Percentiles rank a stretch among this genome's conserved stretches.
These are phyloP conservation scores for Blechomonas ayalai DNA, from an alignment of 208 protist genomes.

Conservation along the genomic window DNA sequence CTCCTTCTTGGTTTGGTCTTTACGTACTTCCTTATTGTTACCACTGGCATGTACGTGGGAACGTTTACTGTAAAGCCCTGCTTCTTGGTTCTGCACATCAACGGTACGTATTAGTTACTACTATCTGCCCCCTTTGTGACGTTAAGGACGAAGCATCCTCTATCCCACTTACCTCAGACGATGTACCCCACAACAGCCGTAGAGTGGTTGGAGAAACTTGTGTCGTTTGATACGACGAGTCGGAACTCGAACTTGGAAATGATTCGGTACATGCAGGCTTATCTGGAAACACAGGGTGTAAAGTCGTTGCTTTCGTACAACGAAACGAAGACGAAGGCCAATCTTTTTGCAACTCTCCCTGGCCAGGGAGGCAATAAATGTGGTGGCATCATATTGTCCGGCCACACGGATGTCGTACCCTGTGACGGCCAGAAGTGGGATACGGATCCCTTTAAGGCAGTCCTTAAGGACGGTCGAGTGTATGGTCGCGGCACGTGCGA, in stretches of 20 bases:
- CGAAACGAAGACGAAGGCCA: conserved; percentile 29
- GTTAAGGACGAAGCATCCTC: too few species aligned
- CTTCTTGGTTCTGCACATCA: too few species aligned
- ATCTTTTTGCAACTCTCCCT: conserved; percentile 39
- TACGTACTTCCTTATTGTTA: too few species aligned
- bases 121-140: too few species aligned
- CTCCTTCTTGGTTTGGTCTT: too few species aligned
- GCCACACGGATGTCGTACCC: conserved; percentile 38
- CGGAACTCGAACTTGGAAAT: conserved; percentile 40
- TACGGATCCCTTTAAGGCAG: conserved; percentile 28
- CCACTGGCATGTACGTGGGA: too few species aligned
- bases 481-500: conserved; percentile 51
- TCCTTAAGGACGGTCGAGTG: conserved; percentile 15
- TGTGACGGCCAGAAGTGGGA: conserved; percentile 50
- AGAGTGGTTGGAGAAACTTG: conserved; percentile 38
- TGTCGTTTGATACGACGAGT: conserved; percentile 33
- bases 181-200: conserved; percentile 4
- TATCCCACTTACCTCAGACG: too few species aligned
- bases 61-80: too few species aligned
- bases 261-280: conserved; percentile 18
- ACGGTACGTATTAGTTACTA: too few species aligned
- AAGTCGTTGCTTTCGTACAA: conserved; percentile 28
- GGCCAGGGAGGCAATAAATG: conserved; percentile 15
- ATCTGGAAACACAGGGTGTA: conserved; percentile 8
- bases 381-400: conserved; percentile 44